Conservation (phyloP, 1,139 yeast genomes). For the Zhuliangozyma blackwelliae region DNA sequence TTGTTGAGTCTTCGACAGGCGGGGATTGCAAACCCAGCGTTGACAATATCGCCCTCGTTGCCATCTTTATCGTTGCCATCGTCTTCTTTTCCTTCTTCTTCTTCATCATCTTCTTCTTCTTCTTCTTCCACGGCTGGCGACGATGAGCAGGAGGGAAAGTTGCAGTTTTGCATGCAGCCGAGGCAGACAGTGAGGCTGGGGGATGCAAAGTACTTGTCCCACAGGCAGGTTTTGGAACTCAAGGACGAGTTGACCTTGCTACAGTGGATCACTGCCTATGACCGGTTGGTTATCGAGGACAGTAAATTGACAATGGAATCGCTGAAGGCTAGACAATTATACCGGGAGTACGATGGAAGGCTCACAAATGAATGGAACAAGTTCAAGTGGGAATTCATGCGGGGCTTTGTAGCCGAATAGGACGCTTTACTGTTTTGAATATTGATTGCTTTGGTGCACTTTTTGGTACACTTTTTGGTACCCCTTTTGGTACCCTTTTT, state of each 20-base stretch:
- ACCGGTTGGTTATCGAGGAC: slow-evolving; percentile 18
- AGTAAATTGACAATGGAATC: slow-evolving; percentile 18
- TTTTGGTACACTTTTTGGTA: no score
- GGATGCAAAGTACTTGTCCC: slow-evolving; percentile 1
- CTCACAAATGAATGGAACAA: slow-evolving; percentile 9
- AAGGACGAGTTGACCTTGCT: slow-evolving; percentile 21
- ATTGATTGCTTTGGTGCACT: no score
- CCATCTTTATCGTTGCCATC: slow-evolving; percentile 1
- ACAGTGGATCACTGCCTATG: slow-evolving; percentile 28
- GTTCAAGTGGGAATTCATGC: slow-evolving; percentile 13
- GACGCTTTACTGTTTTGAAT: no score
- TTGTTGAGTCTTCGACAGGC: slow-evolving; percentile 3
- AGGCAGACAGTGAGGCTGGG: neutral
- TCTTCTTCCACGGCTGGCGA: slow-evolving; percentile 20
- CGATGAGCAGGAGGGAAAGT: slow-evolving; percentile 14
- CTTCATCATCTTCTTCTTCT: slow-evolving; percentile 9
- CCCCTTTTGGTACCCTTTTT: no score
- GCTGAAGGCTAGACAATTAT: slow-evolving; percentile 14
- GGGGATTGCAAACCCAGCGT: neutral
- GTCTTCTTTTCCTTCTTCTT: no score
- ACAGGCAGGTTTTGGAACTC: slow-evolving; percentile 8
- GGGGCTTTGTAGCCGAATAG: slow-evolving; percentile 4
- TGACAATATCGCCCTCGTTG: neutral
- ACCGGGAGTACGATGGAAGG: slow-evolving; percentile 5
- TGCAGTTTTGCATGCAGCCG: neutral